Evolutionary conservation across 2,329 filamentous ascomycete species (phyloP).

Genomic region (Spiromastix sp.): DNA sequence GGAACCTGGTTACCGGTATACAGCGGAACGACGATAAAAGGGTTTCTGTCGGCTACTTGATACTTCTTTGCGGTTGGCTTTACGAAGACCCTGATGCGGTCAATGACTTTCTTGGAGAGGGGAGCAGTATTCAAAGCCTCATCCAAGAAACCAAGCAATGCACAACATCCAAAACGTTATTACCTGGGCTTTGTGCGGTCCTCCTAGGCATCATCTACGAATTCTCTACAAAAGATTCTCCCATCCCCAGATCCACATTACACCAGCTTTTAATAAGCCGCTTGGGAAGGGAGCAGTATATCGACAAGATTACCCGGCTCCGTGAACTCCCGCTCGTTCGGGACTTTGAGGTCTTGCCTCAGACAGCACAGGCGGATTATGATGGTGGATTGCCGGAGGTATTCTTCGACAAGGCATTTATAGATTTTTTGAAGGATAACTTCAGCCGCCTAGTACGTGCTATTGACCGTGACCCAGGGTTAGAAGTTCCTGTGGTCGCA

Average conservation of each 20-base stretch:
- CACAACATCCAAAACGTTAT: constrained; percentile 50
- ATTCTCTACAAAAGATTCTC: constrained; percentile 95
- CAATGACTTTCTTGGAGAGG: constrained; percentile 85
- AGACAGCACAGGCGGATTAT: constrained; percentile 48
- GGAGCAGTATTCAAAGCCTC: constrained; percentile 80
- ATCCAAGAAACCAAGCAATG: constrained; percentile 62
- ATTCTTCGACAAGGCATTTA: constrained; percentile 74
- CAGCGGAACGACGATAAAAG: constrained; percentile 68
- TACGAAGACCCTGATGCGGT: constrained; percentile 88
- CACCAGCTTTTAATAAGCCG: constrained; percentile 67
- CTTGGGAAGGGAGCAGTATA: constrained; percentile 77
- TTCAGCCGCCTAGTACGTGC: constrained; percentile 75
- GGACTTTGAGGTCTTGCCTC: constrained; percentile 79
- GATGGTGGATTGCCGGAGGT: constrained; percentile 59
- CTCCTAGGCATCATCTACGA: constrained; percentile 86
- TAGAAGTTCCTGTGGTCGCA: constrained; percentile 71
- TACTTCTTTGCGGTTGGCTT: constrained; percentile 79
- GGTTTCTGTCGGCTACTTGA: constrained; percentile 73
- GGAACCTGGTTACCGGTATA: constrained; percentile 72
- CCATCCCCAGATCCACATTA: constrained; percentile 69
- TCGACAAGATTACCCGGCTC: constrained; percentile 68
- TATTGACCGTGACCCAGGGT: constrained; percentile 80
- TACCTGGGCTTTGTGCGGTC: constrained; percentile 74
- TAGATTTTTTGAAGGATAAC: constrained; percentile 94
- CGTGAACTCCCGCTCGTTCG: constrained; percentile 69